Evolutionary conservation across 2,329 filamentous ascomycete species (phyloP), one percentile per base, ranked within the genome.

Genomic region (Biscogniauxia mediterranea): DNA sequence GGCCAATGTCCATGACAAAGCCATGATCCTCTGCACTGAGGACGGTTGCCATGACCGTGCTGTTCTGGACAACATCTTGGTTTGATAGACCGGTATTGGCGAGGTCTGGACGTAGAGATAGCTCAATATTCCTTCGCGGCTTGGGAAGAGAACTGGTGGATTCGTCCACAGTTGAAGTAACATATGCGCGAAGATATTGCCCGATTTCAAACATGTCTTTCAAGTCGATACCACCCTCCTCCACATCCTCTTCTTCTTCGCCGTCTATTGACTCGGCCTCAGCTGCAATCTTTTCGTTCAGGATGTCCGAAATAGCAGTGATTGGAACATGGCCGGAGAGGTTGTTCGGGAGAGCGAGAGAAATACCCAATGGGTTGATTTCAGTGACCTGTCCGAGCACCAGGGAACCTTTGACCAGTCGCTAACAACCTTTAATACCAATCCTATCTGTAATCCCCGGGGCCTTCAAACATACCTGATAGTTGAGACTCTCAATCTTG

Each of bases 21-120:
- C 95, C 95, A 71, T 97, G 93, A 70, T 99, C 96, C 76, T 99
- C 94, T n/a, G 96, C 89, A 75, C 94, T 99, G 56, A 85, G 78
- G 25, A 99, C 89, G 0, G 93, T 89, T 1, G 93, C 94, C 83
- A 98, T 96, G 20, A 98, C 80, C 53, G 91, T 93, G 66, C 82
- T 83, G 71, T 96, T 89, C 50, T 84, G 77, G 9, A 95, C 87
- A 9, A 97, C 77, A 69, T 92, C 92, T 50, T 89, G 86, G 66
- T 86, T 84, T 3, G 84, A 81, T 21, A 99, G 80, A 1, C 91
- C 89, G 2, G 84, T 83, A 74, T 99, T 99, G 58, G 92, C 83
- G 64, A 91, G 84, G 61, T 84, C 83, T 2, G 95, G 95, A 55
- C 91, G 86, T 32, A 98, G 80, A 0, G 94, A 94, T 19, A 99